These are phyloP conservation scores for Melampsora occidentalis DNA, from an alignment of 1,284 basidiomycete genomes.

Conservation along the genomic window DNA sequence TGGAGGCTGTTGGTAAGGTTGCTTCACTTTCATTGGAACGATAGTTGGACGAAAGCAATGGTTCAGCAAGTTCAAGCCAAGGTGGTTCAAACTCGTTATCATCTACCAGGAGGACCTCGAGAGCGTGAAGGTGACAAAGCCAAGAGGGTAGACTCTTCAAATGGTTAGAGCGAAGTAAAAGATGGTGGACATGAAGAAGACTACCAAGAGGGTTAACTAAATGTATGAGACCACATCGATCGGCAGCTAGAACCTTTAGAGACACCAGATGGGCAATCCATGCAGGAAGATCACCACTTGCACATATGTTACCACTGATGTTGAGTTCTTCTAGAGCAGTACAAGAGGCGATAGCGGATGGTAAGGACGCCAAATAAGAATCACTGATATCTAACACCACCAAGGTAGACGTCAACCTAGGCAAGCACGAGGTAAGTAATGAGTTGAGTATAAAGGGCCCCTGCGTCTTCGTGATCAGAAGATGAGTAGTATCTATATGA, in stretches of 20 bases:
- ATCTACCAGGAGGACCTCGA: slow-evolving; percentile 84
- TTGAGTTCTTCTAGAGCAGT: slow-evolving; percentile 86
- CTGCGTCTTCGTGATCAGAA: slow-evolving; percentile 21
- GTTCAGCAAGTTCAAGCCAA: slow-evolving; percentile 82
- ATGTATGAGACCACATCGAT: slow-evolving; percentile 73
- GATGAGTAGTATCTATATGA: slow-evolving; percentile 32
- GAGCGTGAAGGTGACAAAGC: slow-evolving; percentile 72
- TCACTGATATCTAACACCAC: slow-evolving; percentile 55
- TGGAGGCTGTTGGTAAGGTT: neutral
- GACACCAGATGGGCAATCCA: slow-evolving; percentile 73
- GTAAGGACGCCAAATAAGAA: slow-evolving; percentile 77
- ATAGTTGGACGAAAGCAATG: slow-evolving; percentile 52
- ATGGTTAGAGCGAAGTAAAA: slow-evolving; percentile 68
- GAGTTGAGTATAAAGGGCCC: slow-evolving; percentile 16
- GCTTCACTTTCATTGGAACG: slow-evolving; percentile 6
- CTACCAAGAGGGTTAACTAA: slow-evolving; percentile 59
- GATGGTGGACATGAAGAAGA: slow-evolving; percentile 56
- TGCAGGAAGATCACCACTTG: slow-evolving; percentile 66
- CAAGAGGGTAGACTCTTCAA: slow-evolving; percentile 86
- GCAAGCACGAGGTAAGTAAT: slow-evolving; percentile 1
- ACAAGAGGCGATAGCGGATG: slow-evolving; percentile 73
- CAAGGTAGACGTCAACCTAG: slow-evolving; percentile 9
- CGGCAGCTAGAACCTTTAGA: slow-evolving; percentile 82
- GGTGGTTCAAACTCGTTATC: slow-evolving; percentile 89
- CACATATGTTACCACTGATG: slow-evolving; percentile 81